These are phyloP conservation scores for Haplosporangium gracile DNA, from an alignment of 192 early-diverging fungal species.

Conservation along the genomic window DNA sequence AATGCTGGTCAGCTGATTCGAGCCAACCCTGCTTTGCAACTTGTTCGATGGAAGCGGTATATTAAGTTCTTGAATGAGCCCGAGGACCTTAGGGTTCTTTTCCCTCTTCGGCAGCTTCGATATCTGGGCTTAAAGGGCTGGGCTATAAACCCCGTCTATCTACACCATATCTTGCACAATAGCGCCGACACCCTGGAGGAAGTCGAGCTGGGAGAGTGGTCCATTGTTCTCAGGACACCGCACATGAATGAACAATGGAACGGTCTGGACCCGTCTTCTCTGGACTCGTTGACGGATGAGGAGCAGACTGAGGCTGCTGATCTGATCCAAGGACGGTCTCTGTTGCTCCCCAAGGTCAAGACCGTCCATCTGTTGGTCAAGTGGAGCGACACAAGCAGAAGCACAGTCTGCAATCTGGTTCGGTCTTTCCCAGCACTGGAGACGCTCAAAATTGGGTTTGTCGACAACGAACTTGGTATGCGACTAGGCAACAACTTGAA, in stretches of 20 bases:
- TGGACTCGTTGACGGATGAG: neutral
- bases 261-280: neutral
- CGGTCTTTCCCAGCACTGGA: neutral
- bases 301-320: neutral
- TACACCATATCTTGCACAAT: neutral
- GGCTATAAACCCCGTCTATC: neutral
- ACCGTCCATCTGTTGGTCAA: neutral
- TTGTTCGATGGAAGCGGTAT: neutral
- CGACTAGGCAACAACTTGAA: neutral
- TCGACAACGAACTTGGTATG: neutral
- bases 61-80: neutral
- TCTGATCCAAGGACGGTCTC: neutral
- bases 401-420: neutral
- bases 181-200: neutral
- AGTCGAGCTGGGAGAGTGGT: neutral
- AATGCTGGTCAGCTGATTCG: neutral
- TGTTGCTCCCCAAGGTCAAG: neutral
- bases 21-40: neutral
- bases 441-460: neutral
- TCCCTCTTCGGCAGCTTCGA: neutral
- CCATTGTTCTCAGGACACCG: neutral
- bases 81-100: neutral
- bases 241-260: neutral
- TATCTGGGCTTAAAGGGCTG: neutral
- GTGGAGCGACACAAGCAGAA: neutral